Base-by-base conservation (phyloP, 1,139 yeast species). In the Yamadazyma trypodendri region DNA sequence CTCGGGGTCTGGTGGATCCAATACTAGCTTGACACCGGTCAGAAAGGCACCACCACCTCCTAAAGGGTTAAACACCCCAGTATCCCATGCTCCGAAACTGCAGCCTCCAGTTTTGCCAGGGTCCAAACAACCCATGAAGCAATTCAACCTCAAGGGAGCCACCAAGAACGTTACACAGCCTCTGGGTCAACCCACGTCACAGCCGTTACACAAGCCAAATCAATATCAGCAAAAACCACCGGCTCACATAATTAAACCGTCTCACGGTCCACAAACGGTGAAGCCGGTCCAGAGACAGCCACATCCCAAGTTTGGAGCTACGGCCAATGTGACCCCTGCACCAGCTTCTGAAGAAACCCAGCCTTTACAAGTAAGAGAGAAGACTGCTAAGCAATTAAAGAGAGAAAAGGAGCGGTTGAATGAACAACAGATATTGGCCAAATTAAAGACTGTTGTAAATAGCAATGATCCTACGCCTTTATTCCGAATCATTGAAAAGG, bases 401-500 rank as follows among this genome's bases (percentile, higher is more conserved):
- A 81, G 60, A 36, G 76, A 79, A 70, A 65, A 77, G 77, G 81
- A 87, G 28, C 80, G 85, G 37, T 75, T 90, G 77, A 83, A 85
- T 29, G 96, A 92, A 49, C 79, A 84, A 39, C 97, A 92, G 63
- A 77, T 89, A 29, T 78, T 94, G 77, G 82, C 85, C 31, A 87
- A 85, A 56, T 72, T 94, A 51, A 79, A 84, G 47, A 79, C 88
- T 3, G 96, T 90, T 21, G 96, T 94, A 3, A 81, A 84, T 46
- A 77, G 76, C 46, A 75, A 79, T 34, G 96, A 92, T 61, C 98
- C 99, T 12, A 73, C 86, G 6, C 84, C 89, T 24, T 74, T 81
- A 41, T 94, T 88, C 65, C 85, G 84, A 55, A 86, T 88, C 64
- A 75, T 92, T 51, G 94, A 87, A 60, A 89, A 89, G 56, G 96